Evolutionary conservation across 768 basidiomycete species (phyloP), one percentile per base, ranked within the genome.

Genomic region (Hirschioporus abietinus): DNA sequence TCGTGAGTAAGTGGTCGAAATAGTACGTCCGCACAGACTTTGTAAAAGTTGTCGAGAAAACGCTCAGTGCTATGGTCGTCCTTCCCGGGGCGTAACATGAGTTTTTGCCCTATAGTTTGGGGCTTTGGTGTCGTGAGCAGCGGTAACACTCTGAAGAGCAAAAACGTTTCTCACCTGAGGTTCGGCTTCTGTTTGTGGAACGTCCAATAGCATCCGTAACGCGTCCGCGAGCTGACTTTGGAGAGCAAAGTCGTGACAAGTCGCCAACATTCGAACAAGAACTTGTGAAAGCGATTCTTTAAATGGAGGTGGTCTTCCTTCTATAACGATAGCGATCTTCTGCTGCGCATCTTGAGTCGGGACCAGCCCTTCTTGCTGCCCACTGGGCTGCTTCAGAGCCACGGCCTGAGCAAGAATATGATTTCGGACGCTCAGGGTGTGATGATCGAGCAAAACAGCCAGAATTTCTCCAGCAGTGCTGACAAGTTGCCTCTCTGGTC

Each of bases 41-140:
- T 93, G 80, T 98, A 98, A 77, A 98, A 96, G 75, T 94, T 93
- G 52, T 95, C 91, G 73, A 96, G 81, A 81, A 95, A 99, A 66
- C 88, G 86, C 75, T 99, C 97, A 1, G 89, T 90, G 36, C 87
- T 85, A 7, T 91, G 90, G 64, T 94, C 92, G 69, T 96, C 95
- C 75, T 91, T 94, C 65, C 78, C 72, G 23, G 60, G 25, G 6
- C 89, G 87, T 34, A 79, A 83, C 76, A 81, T 75, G 60, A 82
- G 76, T 76, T 87, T 83, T 62, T 78, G 78, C 57, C 71, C 75
- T 62, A 52, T 52, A 3, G 76, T 71, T 73, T 71, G 70, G 60
- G 72, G 68, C 75, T 76, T 63, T 57, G 66, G 64, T 65, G 64
- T 30, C 66, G 62, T 30, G 58, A 35, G 25, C 74, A 78, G 68